Base-by-base conservation (phyloP, 352 stramenopile genomes). In the Pythium phragmitis region DNA sequence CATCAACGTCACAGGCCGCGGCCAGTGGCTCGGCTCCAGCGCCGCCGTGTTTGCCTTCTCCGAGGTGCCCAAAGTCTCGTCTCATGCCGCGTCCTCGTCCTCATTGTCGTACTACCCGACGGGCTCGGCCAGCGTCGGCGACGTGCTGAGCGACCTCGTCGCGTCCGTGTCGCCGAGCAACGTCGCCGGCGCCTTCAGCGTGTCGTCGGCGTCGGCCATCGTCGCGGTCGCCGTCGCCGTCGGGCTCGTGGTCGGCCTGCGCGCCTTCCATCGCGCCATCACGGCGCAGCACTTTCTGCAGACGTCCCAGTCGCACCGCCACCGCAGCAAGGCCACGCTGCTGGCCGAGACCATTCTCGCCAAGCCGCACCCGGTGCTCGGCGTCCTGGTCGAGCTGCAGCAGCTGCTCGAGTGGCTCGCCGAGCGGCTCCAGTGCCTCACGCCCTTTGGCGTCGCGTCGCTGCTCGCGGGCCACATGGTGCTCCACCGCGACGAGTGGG, bases 391-490 rank as follows among this genome's bases (percentile, higher is more conserved):
- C 28, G 79, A 87, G 34, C 52, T 87, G 16, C 76, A 84, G 36
- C 60, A 82, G 1, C 73, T 73, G 4, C 59, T 87, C 37, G 79
- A 87, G 60, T 85, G 76, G 70, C 34, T 87, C 17, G 52, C 78
- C 0, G 57, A 66, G 6, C 30, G n/a, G 11, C 52, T 84, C 39
- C 69, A 84, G 61, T 19, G 41, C 2, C 69, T 85, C 21, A 76
- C 76, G 0, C 72, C 79, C 0, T 1, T 83, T 6, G 76, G 76
- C 0, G 67, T 79, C 23, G 62, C 75, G 21, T 85, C 74, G 21
- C 52, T 87, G 2, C 53, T 75, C 49, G 42, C 78, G 0, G 79
- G 76, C 21, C 50, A 74, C 34, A 66, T 85, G 26, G 67, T 77
- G 26, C 17, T 71, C 34, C 74, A 87, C 42, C 70, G 74, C 57